Conservation (phyloP, 208 protist species). For the Leishmania aethiopica region DNA sequence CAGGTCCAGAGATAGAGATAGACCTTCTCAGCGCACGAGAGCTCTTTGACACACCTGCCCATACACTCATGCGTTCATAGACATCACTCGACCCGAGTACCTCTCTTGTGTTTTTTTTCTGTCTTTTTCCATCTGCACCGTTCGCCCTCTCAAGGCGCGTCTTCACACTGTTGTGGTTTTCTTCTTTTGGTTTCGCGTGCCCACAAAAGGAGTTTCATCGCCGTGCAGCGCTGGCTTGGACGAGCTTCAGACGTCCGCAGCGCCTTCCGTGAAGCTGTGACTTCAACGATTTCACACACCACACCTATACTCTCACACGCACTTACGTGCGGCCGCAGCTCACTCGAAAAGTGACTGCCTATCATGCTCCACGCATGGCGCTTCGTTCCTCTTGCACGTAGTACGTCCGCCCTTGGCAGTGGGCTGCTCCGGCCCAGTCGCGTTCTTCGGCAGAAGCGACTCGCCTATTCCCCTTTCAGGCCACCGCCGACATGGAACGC, state of each 20-base stretch:
- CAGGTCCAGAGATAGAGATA: background rate
- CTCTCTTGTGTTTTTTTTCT: background rate
- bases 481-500: constrained; percentile 69
- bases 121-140: background rate
- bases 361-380: constrained; percentile 2
- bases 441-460: constrained; percentile 27
- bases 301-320: background rate
- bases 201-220: background rate
- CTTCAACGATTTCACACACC: background rate
- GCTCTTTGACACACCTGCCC: background rate
- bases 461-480: constrained; percentile 25
- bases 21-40: background rate
- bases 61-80: constrained; percentile 4
- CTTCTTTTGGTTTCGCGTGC: background rate
- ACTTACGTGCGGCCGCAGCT: background rate
- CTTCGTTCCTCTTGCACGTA: background rate
- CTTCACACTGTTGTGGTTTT: background rate
- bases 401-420: background rate
- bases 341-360: background rate
- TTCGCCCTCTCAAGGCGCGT: background rate
- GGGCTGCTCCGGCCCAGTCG: constrained; percentile 30
- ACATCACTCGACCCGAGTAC: background rate
- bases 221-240: background rate
- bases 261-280: background rate
- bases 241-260: background rate